phyloP scores from a whole-genome alignment of 805 yeast genomes.

The Metschnikowia cubensis region DNA sequence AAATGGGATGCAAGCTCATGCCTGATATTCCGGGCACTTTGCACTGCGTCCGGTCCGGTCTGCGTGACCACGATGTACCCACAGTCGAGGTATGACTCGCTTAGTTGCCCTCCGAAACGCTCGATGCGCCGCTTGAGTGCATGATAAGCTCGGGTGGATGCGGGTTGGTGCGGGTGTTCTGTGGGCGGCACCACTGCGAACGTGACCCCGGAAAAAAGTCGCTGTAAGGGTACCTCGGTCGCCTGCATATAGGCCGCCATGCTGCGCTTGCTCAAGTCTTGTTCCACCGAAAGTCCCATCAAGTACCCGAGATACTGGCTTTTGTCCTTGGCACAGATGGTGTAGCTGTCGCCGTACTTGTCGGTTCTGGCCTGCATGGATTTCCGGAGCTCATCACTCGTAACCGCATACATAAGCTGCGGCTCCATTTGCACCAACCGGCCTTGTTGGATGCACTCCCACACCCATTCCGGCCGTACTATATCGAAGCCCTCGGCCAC shows the following conservation, averaged over 20 bases:
- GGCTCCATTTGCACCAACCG: conserved; percentile 56
- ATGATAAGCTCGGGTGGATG: background rate
- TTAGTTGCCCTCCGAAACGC: conserved; percentile 42
- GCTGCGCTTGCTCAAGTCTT: conserved; percentile 2
- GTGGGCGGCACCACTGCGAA: conserved; percentile 26
- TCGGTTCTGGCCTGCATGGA: conserved; percentile 44
- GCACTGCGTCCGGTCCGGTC: background rate
- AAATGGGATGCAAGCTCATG: conserved; percentile 14
- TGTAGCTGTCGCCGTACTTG: conserved; percentile 58
- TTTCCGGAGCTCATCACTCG: conserved; percentile 17
- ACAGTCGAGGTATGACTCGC: conserved; percentile 17
- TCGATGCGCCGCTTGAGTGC: conserved; percentile 25
- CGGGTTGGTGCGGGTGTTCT: background rate
- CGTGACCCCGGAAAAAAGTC: conserved; percentile 32
- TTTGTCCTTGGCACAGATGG: conserved; percentile 21
- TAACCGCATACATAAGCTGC: conserved; percentile 46
- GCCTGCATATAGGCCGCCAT: background rate
- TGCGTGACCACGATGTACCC: conserved; percentile 38
- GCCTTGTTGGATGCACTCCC: conserved; percentile 52
- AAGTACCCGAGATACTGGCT: conserved; percentile 10
- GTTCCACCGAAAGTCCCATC: conserved; percentile 10
- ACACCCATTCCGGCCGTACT: conserved; percentile 65
- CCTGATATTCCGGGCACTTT: conserved; percentile 3
- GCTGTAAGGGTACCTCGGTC: conserved; percentile 18
- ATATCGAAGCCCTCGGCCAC: conserved; percentile 51